Evolutionary conservation across 208 protist genomes (phyloP), one percentile per base, ranked within the genome.

Genomic region (Leptomonas seymouri): DNA sequence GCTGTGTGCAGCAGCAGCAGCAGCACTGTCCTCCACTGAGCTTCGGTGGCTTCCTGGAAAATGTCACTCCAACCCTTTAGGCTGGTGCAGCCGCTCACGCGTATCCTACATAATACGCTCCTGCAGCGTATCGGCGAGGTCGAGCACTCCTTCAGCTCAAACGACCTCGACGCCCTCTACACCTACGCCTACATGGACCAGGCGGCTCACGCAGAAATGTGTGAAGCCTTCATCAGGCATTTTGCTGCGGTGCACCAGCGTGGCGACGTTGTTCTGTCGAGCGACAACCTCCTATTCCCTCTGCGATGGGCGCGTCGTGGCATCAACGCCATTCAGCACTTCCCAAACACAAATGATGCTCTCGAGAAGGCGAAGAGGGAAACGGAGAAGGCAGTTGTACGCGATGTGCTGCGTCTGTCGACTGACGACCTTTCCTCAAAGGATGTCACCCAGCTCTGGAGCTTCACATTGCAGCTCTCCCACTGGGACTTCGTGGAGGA

Each of bases 41-140:
- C n/a, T n/a, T n/a, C n/a, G n/a, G 5, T 44, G 21, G 67, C 9
- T 54, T 14, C 15, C 12, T 36, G 25, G 44, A 44, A 36, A 69
- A 93, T 94, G 89, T 86, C 91, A 28, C 56, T 61, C 41, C 71
- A 87, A 15, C 71, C 84, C 1, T 91, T 94, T 50, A 42, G 60
- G 4, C 31, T 90, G 0, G 81, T 89, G 51, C 62, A 68, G 45
- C 82, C 89, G 0, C 78, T 85, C 53, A 71, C 80, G 28, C 67
- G 71, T 14, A 54, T 90, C 20, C 72, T 87, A 20, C 75, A 90
- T 23, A 50, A 51, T 21, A 66, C 80, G 0, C 58, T 94, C 36
- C 49, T 68, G 36, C 58, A 67, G 30, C 36, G 66, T 8, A 27
- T 85, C 44, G 20, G 0, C 25, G 60, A 71, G 34, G 50, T 56